Conservation (phyloP, 2,329 filamentous ascomycete genomes). For the Emydomyces testavorans region DNA sequence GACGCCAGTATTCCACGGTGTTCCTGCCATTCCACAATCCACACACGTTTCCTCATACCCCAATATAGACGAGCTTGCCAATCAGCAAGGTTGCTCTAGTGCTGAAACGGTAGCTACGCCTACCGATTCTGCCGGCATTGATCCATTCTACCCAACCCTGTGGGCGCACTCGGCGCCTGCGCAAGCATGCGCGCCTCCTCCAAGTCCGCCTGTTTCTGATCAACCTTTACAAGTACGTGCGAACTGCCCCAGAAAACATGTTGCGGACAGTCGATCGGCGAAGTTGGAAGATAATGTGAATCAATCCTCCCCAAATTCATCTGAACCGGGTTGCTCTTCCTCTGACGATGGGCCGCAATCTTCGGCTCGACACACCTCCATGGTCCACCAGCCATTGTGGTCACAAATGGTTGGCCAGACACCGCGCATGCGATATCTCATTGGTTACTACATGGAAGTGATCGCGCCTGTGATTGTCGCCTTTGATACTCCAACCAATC, state of each 20-base stretch:
- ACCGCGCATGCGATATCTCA: conserved; percentile 71
- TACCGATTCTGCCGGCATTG: neutral
- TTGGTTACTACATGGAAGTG: conserved; percentile 87
- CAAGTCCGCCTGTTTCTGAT: neutral
- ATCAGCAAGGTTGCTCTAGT: neutral
- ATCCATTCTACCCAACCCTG: neutral
- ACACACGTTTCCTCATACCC: neutral
- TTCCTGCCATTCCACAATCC: neutral
- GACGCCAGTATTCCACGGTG: neutral
- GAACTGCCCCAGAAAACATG: neutral
- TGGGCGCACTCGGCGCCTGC: neutral
- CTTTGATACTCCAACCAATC: conserved; percentile 75
- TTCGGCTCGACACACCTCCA: conserved; percentile 5
- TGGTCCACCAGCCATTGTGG: conserved; percentile 29
- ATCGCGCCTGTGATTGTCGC: conserved; percentile 87
- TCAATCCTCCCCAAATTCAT: neutral
- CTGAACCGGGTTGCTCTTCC: neutral
- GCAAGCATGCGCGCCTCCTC: neutral
- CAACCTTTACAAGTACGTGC: neutral
- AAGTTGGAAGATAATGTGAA: neutral
- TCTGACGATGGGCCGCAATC: neutral
- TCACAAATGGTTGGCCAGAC: conserved; percentile 48
- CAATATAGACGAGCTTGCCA: neutral
- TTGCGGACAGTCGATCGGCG: neutral
- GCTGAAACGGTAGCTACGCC: neutral